Conservation (phyloP, 1,139 yeast genomes). For the Taphrina wiesneri region DNA sequence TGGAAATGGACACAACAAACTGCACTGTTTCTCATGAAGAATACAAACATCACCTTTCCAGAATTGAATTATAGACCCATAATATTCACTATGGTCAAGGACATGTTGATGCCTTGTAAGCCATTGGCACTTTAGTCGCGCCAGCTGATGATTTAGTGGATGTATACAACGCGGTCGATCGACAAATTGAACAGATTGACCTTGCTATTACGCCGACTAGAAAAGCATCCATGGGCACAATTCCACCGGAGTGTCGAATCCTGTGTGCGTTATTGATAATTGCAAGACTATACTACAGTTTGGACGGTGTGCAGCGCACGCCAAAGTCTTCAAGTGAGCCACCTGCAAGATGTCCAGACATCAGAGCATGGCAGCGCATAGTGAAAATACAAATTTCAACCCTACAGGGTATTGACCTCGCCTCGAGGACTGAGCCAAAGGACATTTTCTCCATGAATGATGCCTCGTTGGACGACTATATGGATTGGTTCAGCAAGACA, state of each 20-base stretch:
- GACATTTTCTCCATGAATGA: constrained; percentile 15
- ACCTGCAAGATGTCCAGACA: constrained; percentile 4
- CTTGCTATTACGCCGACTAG: background rate
- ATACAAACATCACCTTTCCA: constrained; percentile 1
- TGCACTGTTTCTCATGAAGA: background rate
- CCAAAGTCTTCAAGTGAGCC: background rate
- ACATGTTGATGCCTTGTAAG: constrained; percentile 23
- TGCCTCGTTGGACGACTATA: constrained; percentile 9
- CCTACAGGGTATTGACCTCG: constrained; percentile 16
- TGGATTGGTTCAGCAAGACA: constrained; percentile 14
- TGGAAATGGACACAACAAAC: constrained; percentile 30
- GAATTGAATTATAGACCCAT: constrained; percentile 18
- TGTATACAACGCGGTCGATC: constrained; percentile 7
- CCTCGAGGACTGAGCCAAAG: constrained; percentile 14
- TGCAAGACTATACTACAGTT: constrained; percentile 11
- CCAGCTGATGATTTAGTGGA: constrained; percentile 14
- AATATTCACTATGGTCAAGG: constrained; percentile 6
- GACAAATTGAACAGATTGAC: background rate
- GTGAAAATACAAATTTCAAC: constrained; percentile 2
- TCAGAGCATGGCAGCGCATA: background rate
- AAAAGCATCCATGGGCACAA: background rate
- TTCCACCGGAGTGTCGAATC: constrained; percentile 16
- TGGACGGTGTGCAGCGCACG: constrained; percentile 12
- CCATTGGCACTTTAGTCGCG: background rate
- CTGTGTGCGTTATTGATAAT: background rate